Evolutionary conservation across 169 alveolate species (phyloP), one percentile per base, ranked within the genome.

Genomic region (Theileria parva): DNA sequence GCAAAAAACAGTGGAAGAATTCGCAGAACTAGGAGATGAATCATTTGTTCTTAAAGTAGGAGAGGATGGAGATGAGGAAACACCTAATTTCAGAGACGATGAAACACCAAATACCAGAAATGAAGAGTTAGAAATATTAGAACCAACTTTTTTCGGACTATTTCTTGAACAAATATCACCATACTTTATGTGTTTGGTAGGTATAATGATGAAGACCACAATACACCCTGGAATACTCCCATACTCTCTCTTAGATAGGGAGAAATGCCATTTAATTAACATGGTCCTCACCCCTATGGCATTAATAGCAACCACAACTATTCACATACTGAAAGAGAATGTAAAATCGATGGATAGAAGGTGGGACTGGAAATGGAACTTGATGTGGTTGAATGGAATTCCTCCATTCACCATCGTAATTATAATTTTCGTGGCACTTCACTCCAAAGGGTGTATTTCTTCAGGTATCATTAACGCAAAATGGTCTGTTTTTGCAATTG

Each of bases 201-300:
- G 75, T 4, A 51, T 66, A 70, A 71, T 77, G 15, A 34, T 71
- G 39, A 80, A 48, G 72, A 63, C 25, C 30, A 48, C 74, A 25
- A 57, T 59, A 50, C 34, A 13, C 15, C 87, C 87, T 7, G 77
- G 87, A 5, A 27, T 80, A 17, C 50, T 80, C 12, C 87, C 87
- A 19, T 80, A 80, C 61, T 17, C 81, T 17, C 32, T 80, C 51
- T 50, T 80, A 0, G 75, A 69, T 32, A 25, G 87, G 71, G 74
- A 44, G 12, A 21, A 23, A 44, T 72, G 77, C 34, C 79, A 69
- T 39, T 59, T 66, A 15, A 15, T 80, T 25, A 80, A 61, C 77
- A 71, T 80, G 51, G 34, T 32, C 25, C 23, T 25, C 12, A 37
- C 74, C 53, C 63, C 57, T 12, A 27, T 80, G 55, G 19, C 77